Evolutionary conservation across 2,329 filamentous ascomycete genomes (phyloP).

Genomic region (Colletotrichum navitas): DNA sequence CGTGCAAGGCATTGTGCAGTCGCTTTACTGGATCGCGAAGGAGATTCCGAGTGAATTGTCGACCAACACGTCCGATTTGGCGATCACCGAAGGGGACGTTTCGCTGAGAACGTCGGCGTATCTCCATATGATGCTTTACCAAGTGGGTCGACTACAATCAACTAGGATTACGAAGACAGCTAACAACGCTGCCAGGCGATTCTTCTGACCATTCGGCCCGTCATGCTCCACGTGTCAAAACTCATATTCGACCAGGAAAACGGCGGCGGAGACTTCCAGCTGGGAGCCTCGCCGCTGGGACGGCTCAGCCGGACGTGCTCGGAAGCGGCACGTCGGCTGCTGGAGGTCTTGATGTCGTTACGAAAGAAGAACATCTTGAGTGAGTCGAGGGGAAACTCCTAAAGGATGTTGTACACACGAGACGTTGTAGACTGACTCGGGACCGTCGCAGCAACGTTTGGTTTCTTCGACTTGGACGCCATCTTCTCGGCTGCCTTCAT

Average conservation of each 20-base stretch:
- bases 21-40: slow-evolving; percentile 44
- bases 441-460: slow-evolving; percentile 13
- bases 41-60: slow-evolving; percentile 43
- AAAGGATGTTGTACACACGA: accelerated
- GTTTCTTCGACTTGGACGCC: slow-evolving; percentile 40
- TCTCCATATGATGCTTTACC: slow-evolving; percentile 51
- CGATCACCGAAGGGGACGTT: slow-evolving; percentile 43
- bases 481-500: slow-evolving; percentile 42
- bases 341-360: slow-evolving; percentile 42
- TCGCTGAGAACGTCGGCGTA: slow-evolving; percentile 50
- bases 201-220: slow-evolving; percentile 37
- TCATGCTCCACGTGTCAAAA: slow-evolving; percentile 37
- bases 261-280: neutral
- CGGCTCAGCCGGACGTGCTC: slow-evolving; percentile 35
- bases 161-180: no score
- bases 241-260: slow-evolving; percentile 31
- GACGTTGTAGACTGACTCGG: neutral
- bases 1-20: slow-evolving; percentile 49
- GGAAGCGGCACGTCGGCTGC: slow-evolving; percentile 31
- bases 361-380: slow-evolving; percentile 49
- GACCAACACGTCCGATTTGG: slow-evolving; percentile 43
- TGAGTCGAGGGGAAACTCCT: neutral
- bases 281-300: slow-evolving; percentile 11
- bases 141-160: slow-evolving; percentile 42
- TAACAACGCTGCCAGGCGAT: slow-evolving; percentile 42